Evolutionary conservation across 2,329 filamentous ascomycete species (phyloP).

Genomic region (Arthrobotrys iridis): DNA sequence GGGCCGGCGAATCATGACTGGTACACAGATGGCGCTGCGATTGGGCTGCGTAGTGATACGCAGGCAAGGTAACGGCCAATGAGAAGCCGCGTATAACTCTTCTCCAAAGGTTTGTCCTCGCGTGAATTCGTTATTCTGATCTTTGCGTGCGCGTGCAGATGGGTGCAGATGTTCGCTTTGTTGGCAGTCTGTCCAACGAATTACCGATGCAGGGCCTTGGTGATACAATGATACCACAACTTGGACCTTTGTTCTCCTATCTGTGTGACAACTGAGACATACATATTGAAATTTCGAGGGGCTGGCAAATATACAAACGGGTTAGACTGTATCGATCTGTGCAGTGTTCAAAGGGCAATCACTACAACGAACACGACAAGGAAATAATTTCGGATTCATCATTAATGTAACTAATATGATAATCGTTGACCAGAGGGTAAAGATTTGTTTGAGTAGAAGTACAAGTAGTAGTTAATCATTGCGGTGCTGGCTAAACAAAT

Average conservation of each 20-base stretch:
- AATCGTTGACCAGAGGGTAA: neutral
- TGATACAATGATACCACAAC: neutral
- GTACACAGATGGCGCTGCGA: neutral
- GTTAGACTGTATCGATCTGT: too few relatives aligned
- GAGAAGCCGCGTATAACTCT: neutral
- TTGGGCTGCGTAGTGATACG: neutral
- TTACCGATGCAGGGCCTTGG: neutral
- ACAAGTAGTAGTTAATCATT: neutral
- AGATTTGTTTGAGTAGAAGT: neutral
- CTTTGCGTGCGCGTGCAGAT: neutral
- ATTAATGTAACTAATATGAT: neutral
- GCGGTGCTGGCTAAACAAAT: neutral
- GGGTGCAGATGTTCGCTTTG: too few relatives aligned
- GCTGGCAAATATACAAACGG: neutral
- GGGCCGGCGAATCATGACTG: neutral
- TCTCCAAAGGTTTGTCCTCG: neutral
- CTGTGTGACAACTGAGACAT: neutral
- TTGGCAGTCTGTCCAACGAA: constrained; percentile 7
- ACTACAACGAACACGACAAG: too few relatives aligned
- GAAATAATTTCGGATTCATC: neutral
- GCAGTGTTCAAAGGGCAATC: too few relatives aligned
- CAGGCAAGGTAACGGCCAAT: neutral
- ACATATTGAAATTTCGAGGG: neutral
- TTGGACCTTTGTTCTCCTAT: neutral
- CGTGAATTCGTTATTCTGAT: neutral